A percentile compares a stretch with the other conserved stretches of the same genome.
These are phyloP conservation scores for Mycena sanguinolenta DNA, from an alignment of 768 basidiomycete genomes.

Conservation along the genomic window DNA sequence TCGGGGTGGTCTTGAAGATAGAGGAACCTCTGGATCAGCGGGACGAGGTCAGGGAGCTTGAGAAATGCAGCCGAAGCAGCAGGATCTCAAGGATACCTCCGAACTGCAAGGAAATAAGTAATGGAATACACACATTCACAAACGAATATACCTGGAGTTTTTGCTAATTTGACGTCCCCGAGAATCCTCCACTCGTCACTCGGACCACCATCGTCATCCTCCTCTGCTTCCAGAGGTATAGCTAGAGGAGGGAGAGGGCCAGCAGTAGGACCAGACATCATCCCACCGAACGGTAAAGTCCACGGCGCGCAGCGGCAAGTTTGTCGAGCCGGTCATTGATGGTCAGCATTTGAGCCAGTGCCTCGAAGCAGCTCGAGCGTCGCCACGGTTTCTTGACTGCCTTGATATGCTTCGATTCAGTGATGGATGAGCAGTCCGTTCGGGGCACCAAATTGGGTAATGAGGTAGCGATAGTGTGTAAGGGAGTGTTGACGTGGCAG, in stretches of 20 bases:
- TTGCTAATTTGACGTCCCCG: conserved; percentile 29
- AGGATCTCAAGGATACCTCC: neutral
- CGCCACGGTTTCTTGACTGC: conserved; percentile 52
- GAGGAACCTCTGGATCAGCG: too few species aligned
- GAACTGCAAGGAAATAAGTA: neutral
- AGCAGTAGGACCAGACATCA: conserved; percentile 5
- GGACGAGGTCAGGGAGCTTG: too few species aligned
- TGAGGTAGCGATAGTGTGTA: conserved; percentile 43
- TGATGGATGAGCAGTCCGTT: conserved; percentile 40
- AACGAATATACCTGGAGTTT: neutral
- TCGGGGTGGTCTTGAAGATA: too few species aligned
- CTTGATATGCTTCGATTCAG: conserved; percentile 50
- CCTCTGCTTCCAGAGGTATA: neutral
- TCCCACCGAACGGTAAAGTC: conserved; percentile 37
- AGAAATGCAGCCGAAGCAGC: too few species aligned
- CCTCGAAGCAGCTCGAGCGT: conserved; percentile 42
- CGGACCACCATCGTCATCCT: conserved; percentile 24
- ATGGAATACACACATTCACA: neutral
- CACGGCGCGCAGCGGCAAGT: conserved; percentile 31
- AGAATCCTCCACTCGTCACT: conserved; percentile 17
- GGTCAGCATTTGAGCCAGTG: conserved; percentile 49
- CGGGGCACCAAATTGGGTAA: conserved; percentile 43
- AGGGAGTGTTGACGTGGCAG: conserved; percentile 51
- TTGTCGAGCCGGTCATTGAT: conserved; percentile 49
- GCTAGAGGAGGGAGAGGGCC: neutral